Evolutionary conservation across 2,329 filamentous ascomycete species (phyloP), one percentile per base, ranked within the genome.

Genomic region (Claviceps africana): DNA sequence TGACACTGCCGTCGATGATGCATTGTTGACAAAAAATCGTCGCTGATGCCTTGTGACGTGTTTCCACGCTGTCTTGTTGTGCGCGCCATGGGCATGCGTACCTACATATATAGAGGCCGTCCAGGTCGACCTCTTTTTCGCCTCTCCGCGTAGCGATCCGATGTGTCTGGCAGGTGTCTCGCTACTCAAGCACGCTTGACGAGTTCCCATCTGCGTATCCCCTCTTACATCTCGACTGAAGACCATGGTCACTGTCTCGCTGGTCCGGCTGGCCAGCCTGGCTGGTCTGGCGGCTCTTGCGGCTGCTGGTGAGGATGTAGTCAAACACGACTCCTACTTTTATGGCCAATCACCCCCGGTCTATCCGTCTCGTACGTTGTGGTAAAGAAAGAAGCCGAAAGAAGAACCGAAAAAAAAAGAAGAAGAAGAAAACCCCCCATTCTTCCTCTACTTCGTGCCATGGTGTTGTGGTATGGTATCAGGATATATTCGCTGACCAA

Each of bases 361-460:
- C 0, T 76, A 77, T 56, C 75, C 75, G 4, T 73, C 75, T 8
- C 74, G 73, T 77, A 58, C 62, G 74, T 47, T n/a, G n/a, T n/a
- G n/a, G n/a, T n/a, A n/a, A n/a, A n/a, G n/a, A n/a, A n/a, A n/a
- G n/a, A n/a, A n/a, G n/a, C n/a, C n/a, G n/a, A n/a, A n/a, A n/a
- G n/a, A n/a, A n/a, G n/a, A n/a, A n/a, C 17, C 8, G 13, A 46
- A n/a, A 11, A 44, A 37, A 37, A 37, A 37, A 37, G 13, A 37
- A 37, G 6, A 37, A 5, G 4, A 15, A 37, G 2, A n/a, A 17
- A 7, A 1, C 8, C 35, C 1, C 17, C 17, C 15, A 8, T 37
- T 6, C 17, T n/a, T 7, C n/a, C 17, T 33, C 35, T 37, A 3
- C 33, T 35, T n/a, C 17, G 8, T 37, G n/a, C 6, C 15, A 15